Base-by-base conservation (phyloP, 345 rosid genomes). In the Hibiscus mutabilis region DNA sequence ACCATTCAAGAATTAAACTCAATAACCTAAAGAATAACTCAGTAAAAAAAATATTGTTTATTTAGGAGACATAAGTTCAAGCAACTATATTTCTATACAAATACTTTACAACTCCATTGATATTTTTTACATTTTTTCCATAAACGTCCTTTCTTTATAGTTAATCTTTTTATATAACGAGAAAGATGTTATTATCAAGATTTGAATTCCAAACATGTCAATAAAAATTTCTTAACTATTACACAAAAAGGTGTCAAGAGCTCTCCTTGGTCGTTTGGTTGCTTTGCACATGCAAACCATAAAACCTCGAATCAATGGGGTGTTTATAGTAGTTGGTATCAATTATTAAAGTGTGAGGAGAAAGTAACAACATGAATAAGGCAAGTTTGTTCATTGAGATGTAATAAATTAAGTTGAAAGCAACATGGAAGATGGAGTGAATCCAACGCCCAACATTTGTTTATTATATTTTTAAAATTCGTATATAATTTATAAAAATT, bases 271-370 rank as follows among this genome's bases (percentile, higher is more conserved):
- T 31, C 22, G 55, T 31, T 64, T 62, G 69, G 49, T 61, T 57
- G 37, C 40, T 75, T 70, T 65, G 75, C 78, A 75, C 62, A 66
- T 71, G 40, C 77, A 75, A 59, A 69, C 47, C 58, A 53, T 16
- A 63, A 80, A 73, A 3, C 77, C 77, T 55, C 40, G 44, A 73
- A 56, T 69, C 33, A 76, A 70, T 66, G 25, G 63, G 64, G 31
- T 65, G 49, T 46, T 66, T 3, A 16, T 16, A 21, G 61, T 76
- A 71, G 44, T 29, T 44, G 61, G 46, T 2, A 42, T 42, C 27
- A 79, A 52, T 66, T 46, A 27, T 63, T 31, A 76, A 80, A 73
- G 57, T 67, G 18, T 22, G 66, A n/a, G 47, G 66, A 69, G 74
- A 60, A 63, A 79, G 51, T 22, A 60, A 81, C 72, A 64, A 40